Evolutionary conservation across 352 stramenopile genomes (phyloP).

Genomic region (Phytophthora cactorum): DNA sequence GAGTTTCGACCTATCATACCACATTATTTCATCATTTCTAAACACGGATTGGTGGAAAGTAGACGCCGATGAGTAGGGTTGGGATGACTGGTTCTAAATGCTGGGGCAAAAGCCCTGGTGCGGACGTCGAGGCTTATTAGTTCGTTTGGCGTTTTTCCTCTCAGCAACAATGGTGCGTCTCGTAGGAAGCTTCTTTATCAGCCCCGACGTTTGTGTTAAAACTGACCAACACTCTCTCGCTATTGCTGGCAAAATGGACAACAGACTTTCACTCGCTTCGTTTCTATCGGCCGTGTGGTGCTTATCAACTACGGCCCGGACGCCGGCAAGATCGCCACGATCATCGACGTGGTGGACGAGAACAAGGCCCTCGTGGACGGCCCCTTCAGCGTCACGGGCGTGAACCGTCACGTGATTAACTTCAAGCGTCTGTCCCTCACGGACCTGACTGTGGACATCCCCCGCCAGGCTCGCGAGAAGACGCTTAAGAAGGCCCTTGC

Average conservation of each 20-base stretch:
- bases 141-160: slow-evolving; percentile 90
- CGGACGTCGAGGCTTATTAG: slow-evolving; percentile 48
- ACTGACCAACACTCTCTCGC: slow-evolving; percentile 8
- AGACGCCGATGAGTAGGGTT: slow-evolving; percentile 34
- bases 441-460: slow-evolving; percentile 96
- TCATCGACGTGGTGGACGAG: slow-evolving; percentile 99
- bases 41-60: slow-evolving; percentile 49
- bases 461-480: slow-evolving; percentile 93
- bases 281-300: slow-evolving; percentile 98
- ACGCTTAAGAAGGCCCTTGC: slow-evolving; percentile 94
- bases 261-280: slow-evolving; percentile 98
- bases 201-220: background rate
- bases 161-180: slow-evolving; percentile 80
- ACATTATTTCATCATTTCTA: background rate
- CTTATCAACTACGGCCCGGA: slow-evolving; percentile 99
- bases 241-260: background rate
- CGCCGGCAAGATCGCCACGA: slow-evolving; percentile 97
- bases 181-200: background rate
- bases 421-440: slow-evolving; percentile 98
- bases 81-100: slow-evolving; percentile 80
- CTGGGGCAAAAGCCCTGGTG: slow-evolving; percentile 18
- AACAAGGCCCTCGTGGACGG: slow-evolving; percentile 99
- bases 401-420: slow-evolving; percentile 98
- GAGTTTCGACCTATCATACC: slow-evolving; percentile 47
- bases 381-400: slow-evolving; percentile 94